Evolutionary conservation across 495 filamentous ascomycete species (phyloP).

Genomic region (Penicillium tannophilum): DNA sequence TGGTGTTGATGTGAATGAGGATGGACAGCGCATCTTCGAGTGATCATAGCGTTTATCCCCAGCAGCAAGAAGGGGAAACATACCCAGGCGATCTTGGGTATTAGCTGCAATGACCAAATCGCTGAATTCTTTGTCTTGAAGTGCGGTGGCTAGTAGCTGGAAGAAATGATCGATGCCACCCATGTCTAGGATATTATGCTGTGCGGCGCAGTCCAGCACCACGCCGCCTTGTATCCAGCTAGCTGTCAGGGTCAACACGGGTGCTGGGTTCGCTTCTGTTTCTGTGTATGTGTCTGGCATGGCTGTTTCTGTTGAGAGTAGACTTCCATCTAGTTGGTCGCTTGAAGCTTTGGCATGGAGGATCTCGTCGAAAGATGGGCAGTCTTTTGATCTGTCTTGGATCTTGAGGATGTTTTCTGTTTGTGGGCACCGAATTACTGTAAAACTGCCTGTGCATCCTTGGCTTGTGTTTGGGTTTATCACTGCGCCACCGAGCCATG

Average conservation of each 20-base stretch:
- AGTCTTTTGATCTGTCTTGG: constrained; percentile 23
- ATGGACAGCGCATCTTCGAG: constrained; percentile 23
- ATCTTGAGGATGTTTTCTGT: constrained; percentile 24
- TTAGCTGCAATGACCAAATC: constrained; percentile 25
- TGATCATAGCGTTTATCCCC: constrained; percentile 37
- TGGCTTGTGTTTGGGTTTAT: constrained; percentile 23
- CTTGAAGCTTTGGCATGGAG: constrained; percentile 23
- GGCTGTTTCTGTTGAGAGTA: constrained; percentile 24
- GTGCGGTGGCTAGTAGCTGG: constrained; percentile 32
- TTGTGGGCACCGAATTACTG: constrained; percentile 13
- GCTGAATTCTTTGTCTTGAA: constrained; percentile 25
- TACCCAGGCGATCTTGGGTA: constrained; percentile 33
- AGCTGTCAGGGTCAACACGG: constrained; percentile 34
- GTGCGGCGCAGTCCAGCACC: constrained; percentile 31
- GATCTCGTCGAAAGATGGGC: constrained; percentile 30
- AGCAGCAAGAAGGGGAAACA: constrained; percentile 34
- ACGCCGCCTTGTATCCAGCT: constrained; percentile 40
- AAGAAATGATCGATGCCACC: constrained; percentile 38
- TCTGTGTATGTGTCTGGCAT: constrained; percentile 37
- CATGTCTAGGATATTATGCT: constrained; percentile 48
- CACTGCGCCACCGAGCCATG: constrained; percentile 37
- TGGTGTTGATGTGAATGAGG: constrained; percentile 1
- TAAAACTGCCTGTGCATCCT: constrained; percentile 33
- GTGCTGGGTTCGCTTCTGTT: constrained; percentile 27
- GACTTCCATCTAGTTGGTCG: constrained; percentile 29